These are phyloP conservation scores for Cryptococcus sp. DNA, from an alignment of 1,284 basidiomycete genomes.

Conservation along the genomic window DNA sequence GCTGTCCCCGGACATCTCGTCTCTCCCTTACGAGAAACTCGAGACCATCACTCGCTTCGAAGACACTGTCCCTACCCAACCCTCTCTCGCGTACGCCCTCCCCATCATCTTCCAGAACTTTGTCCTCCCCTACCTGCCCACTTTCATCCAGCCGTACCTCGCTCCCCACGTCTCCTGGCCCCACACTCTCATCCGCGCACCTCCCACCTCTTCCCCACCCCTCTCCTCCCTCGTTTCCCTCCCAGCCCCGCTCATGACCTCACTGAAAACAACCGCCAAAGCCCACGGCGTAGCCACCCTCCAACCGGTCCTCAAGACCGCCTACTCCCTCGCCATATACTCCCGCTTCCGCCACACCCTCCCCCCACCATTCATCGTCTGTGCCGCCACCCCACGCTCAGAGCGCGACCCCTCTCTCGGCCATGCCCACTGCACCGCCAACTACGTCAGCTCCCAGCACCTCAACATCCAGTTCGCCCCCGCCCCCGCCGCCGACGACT, in stretches of 20 bases:
- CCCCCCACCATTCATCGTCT: constrained; percentile 11
- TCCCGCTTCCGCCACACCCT: constrained; percentile 7
- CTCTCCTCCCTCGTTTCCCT: constrained; percentile 19
- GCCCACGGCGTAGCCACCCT: constrained; percentile 30
- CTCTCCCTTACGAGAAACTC: constrained; percentile 18
- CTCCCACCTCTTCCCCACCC: constrained; percentile 9
- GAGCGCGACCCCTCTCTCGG: constrained; percentile 24
- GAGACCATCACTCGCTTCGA: constrained; percentile 15
- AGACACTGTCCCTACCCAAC: constrained; percentile 27
- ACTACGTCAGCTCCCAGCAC: constrained; percentile 29
- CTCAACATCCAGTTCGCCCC: constrained; percentile 9
- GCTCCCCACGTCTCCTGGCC: constrained; percentile 29
- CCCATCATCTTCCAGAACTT: constrained; percentile 30
- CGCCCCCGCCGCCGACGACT: constrained; percentile 5
- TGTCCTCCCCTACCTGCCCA: constrained; percentile 34
- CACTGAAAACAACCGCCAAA: constrained; percentile 22
- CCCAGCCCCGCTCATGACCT: constrained; percentile 7
- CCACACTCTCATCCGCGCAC: constrained; percentile 1
- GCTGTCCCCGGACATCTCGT: constrained; percentile 12
- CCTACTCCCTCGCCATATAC: constrained; percentile 32
- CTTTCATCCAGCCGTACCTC: constrained; percentile 27
- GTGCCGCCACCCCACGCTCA: constrained; percentile 22
- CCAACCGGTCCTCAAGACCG: constrained; percentile 34
- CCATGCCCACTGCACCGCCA: constrained; percentile 29
- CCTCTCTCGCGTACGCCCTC: constrained; percentile 1